phyloP scores from a whole-genome alignment of 1,284 basidiomycete genomes.

The Termitomyces sp. region DNA sequence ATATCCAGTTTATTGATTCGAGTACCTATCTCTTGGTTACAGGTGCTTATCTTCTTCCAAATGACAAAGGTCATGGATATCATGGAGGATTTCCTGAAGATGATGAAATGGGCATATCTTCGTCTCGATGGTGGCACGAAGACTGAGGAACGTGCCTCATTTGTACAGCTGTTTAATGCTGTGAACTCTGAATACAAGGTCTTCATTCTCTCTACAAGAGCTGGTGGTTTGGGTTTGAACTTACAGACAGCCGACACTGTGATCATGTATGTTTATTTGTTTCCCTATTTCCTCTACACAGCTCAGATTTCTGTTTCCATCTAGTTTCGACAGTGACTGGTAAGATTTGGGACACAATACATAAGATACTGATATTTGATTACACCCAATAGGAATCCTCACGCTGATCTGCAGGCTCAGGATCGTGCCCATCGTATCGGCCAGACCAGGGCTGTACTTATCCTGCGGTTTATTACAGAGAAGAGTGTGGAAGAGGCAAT shows the following conservation, averaged over 20 bases:
- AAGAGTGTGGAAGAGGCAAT: constrained; percentile 99
- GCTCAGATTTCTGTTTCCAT: constrained; percentile 7
- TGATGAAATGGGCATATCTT: constrained; percentile 86
- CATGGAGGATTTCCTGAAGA: constrained; percentile 96
- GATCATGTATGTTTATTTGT: constrained; percentile 75
- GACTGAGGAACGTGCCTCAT: constrained; percentile 92
- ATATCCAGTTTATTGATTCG: background rate
- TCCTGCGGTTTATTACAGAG: constrained; percentile 95
- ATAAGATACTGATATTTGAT: background rate
- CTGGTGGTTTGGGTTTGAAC: constrained; percentile 96
- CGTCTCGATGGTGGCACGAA: constrained; percentile 98
- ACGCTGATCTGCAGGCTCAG: constrained; percentile 97
- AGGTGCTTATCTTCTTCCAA: constrained; percentile 99
- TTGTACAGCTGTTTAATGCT: constrained; percentile 91
- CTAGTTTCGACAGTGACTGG: constrained; percentile 87
- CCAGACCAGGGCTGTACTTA: constrained; percentile 97
- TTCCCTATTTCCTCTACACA: constrained; percentile 7
- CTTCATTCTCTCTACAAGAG: constrained; percentile 95
- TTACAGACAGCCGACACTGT: constrained; percentile 98
- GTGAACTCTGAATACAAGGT: constrained; percentile 87
- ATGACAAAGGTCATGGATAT: constrained; percentile 99
- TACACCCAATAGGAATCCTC: constrained; percentile 72
- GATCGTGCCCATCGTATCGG: constrained; percentile 99
- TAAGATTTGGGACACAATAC: constrained; percentile 24
- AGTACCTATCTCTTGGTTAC: background rate